Conservation (phyloP, 1,284 basidiomycete species). For the Fomitopsis schrenkii region DNA sequence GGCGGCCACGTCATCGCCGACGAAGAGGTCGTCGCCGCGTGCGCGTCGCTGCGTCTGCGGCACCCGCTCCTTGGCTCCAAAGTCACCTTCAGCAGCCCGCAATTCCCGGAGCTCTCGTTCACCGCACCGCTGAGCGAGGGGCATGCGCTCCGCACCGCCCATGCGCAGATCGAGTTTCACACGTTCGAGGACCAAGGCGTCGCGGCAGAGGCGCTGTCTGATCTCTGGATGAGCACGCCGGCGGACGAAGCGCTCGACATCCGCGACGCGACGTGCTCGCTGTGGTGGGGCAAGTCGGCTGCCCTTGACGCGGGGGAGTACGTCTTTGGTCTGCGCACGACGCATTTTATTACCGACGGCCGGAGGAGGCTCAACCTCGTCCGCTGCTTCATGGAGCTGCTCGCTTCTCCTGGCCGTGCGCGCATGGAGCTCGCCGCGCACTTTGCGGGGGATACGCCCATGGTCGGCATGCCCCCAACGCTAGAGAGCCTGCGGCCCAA, state of each 20-base stretch:
- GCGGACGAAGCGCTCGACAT: neutral
- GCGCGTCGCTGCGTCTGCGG: neutral
- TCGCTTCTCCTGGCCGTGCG: neutral
- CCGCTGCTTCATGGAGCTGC: conserved; percentile 2
- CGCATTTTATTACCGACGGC: conserved; percentile 2
- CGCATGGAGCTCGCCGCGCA: neutral
- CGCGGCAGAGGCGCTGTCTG: neutral
- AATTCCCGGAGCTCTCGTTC: neutral
- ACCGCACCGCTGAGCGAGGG: neutral
- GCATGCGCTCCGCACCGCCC: neutral
- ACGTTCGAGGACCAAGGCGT: neutral
- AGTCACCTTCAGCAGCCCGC: neutral
- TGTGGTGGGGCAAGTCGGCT: neutral
- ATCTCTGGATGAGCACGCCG: neutral
- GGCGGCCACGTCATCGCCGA: neutral
- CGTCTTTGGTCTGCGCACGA: neutral
- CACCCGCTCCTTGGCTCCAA: conserved; percentile 1
- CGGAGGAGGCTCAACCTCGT: neutral
- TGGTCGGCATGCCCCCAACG: neutral
- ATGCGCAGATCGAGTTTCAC: neutral
- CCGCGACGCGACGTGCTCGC: neutral
- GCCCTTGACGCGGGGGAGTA: neutral
- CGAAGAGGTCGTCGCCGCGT: neutral
- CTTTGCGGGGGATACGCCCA: neutral
- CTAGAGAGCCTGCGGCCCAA: neutral